Evolutionary conservation across 23 red algal species (phyloP).

Genomic region (Gracilariopsis chorda): DNA sequence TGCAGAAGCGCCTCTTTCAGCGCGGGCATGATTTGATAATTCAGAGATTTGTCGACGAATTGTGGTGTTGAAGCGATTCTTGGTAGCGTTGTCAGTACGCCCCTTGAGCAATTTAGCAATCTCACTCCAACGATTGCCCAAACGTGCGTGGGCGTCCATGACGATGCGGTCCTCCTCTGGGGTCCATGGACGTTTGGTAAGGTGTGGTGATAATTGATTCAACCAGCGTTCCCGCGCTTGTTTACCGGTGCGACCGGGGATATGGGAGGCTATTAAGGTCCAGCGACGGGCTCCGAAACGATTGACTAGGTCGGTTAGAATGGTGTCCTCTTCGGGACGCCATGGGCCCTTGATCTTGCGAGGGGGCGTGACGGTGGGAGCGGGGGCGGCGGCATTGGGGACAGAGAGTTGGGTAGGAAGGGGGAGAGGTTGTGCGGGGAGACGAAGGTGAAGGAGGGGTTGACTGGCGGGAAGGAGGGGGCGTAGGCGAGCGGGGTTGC

Average conservation of each 20-base stretch:
- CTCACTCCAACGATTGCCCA: constrained; percentile 85
- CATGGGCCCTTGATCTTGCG: constrained; percentile 77
- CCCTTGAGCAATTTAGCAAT: constrained; percentile 78
- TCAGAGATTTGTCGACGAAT: constrained; percentile 65
- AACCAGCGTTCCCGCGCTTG: constrained; percentile 91
- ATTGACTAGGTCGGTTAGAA: constrained; percentile 60
- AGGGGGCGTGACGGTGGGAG: not conserved
- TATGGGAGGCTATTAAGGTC: constrained; percentile 70
- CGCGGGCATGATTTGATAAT: not conserved
- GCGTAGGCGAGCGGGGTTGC: not conserved
- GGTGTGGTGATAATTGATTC: constrained; percentile 74
- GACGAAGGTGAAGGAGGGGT: not conserved
- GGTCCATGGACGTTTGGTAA: constrained; percentile 82
- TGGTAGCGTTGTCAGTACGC: constrained; percentile 83
- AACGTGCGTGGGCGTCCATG: constrained; percentile 60
- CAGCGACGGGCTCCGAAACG: constrained; percentile 50
- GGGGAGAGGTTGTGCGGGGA: not conserved
- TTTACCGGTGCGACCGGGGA: constrained; percentile 88
- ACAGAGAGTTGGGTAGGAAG: not conserved
- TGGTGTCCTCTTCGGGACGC: constrained; percentile 75
- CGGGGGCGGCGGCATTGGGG: not conserved
- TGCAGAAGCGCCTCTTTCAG: not conserved
- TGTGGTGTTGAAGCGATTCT: constrained; percentile 93
- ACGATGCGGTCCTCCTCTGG: constrained; percentile 78
- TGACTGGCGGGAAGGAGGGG: not conserved